These are phyloP conservation scores for Leucosporidium yakuticum DNA, from an alignment of 768 basidiomycete species.

Conservation along the genomic window DNA sequence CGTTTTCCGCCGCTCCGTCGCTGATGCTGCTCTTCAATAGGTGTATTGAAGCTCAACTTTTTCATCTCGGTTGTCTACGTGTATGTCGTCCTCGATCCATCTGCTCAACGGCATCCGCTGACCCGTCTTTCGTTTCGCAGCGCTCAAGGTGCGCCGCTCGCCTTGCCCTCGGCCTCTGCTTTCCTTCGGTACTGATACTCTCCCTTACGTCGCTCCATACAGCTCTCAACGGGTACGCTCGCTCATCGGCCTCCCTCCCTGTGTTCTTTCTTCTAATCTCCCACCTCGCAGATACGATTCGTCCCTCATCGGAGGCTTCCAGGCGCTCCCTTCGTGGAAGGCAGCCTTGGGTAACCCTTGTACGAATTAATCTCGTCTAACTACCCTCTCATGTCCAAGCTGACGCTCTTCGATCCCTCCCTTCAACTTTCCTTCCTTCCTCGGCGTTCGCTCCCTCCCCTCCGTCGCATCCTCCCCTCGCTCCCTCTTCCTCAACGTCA, in stretches of 20 bases:
- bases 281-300: neutral
- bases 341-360: neutral
- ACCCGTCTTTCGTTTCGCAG: too few relatives aligned
- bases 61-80: neutral
- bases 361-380: neutral
- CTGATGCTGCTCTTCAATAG: neutral
- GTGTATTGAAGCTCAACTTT: constrained; percentile 1
- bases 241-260: neutral
- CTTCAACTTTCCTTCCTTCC: neutral
- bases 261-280: neutral
- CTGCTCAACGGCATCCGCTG: too few relatives aligned
- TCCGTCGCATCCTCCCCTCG: too few relatives aligned
- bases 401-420: neutral
- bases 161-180: too few relatives aligned
- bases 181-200: neutral
- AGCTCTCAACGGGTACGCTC: neutral
- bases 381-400: too few relatives aligned
- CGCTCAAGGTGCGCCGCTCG: too few relatives aligned
- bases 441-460: too few relatives aligned
- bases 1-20: neutral
- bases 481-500: too few relatives aligned
- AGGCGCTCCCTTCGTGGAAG: neutral
- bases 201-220: neutral
- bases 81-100: too few relatives aligned
- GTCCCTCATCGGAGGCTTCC: neutral